Conservation (phyloP, 2,329 filamentous ascomycete species). For the Ophioceras dolichostomum region DNA sequence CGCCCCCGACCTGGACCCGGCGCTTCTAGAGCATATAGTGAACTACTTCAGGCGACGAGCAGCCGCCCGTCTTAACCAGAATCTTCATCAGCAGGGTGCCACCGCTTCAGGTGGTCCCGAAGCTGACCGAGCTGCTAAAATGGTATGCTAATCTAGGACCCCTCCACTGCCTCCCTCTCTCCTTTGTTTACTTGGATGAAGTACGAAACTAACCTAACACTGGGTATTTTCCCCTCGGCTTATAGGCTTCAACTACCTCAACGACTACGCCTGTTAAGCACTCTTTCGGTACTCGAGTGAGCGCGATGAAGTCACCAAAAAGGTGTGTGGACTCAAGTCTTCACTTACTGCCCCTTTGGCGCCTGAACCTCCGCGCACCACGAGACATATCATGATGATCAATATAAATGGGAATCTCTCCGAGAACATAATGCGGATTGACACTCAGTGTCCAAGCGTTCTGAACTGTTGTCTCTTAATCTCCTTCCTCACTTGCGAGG, state of each 20-base stretch:
- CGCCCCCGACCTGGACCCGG: background rate
- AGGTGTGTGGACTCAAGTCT: slow-evolving; percentile 44
- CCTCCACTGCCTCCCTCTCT: too few species aligned
- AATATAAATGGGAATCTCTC: slow-evolving; percentile 99
- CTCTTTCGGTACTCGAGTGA: slow-evolving; percentile 69
- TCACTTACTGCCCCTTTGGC: slow-evolving; percentile 13
- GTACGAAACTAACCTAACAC: too few species aligned
- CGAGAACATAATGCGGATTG: slow-evolving; percentile 88
- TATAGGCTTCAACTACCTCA: slow-evolving; percentile 58
- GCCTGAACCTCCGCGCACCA: too few species aligned
- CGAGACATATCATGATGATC: slow-evolving; percentile 72
- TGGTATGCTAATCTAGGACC: too few species aligned
- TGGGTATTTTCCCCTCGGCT: background rate
- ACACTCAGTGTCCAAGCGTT: slow-evolving; percentile 50
- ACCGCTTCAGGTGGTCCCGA: background rate
- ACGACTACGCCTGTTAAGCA: slow-evolving; percentile 59
- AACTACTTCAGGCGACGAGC: background rate
- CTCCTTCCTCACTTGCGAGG: too few species aligned
- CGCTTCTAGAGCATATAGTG: background rate
- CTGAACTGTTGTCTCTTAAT: slow-evolving; percentile 9
- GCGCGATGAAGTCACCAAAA: slow-evolving; percentile 78
- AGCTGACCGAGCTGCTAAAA: background rate
- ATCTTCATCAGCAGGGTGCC: background rate
- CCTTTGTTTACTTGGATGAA: too few species aligned
- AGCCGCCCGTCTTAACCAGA: background rate